Base-by-base conservation (phyloP, 73 alveolate species). In the Tetrahymena malaccensis region DNA sequence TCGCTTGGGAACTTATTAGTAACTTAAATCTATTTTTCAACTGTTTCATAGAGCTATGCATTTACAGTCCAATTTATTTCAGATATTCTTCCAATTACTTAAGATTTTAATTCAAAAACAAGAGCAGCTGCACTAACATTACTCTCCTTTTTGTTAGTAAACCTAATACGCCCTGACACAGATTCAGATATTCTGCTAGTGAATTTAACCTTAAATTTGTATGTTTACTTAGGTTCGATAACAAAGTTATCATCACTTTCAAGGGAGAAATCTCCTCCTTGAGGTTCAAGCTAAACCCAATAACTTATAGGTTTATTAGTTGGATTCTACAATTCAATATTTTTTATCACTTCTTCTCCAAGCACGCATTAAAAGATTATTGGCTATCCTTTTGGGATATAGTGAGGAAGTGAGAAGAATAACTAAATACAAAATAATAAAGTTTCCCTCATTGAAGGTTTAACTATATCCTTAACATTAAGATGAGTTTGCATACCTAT, bases 71-170 rank as follows among this genome's bases (percentile, higher is more conserved):
- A 99, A 57, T 97, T 94, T 50, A 99, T 56, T 34, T 94, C 97
- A n/a, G 98, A 98, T 96, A 98, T 98, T 94, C 99, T 97, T 31
- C 99, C 99, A 37, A 98, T 98, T 0, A 99, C 99, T 95, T 99
- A 98, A 35, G 99, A 98, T 43, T 97, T 96, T 85, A 99, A 95
- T 94, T 99, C 99, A 96, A 98, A 99, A 34, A 99, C 99, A 96
- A 99, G 97, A 5, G 99, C 99, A 19, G 99, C 99, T 16, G 99
- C 99, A 95, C 98, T 98, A 34, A 98, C 98, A 85, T 98, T 98
- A 95, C 99, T 99, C 85, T 99, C 99, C 55, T 98, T 97, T 96
- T 98, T 98, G 93, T 98, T 98, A 12, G 99, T 99, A 94, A 99
- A 99, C 50, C 98, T 98, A 35, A 99, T 96, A 96, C 98, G 98